Evolutionary conservation across 805 yeast genomes (phyloP), one percentile per base, ranked within the genome.

Genomic region (Starmera amethionina): DNA sequence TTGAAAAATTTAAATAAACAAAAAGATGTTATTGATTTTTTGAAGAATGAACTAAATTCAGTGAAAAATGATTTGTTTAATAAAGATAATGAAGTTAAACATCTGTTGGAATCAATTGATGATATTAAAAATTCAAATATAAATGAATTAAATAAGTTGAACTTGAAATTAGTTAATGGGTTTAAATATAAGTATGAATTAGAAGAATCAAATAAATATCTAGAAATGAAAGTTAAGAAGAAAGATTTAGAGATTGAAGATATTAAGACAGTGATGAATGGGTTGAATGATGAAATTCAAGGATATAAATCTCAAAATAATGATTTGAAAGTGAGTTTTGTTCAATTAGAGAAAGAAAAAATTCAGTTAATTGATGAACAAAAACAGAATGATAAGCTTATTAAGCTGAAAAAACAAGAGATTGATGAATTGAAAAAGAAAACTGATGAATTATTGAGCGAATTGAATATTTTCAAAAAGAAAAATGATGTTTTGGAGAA

Each of bases 11-110:
- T 49, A 5, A 43, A 43, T 28, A 44, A 43, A 32, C 35, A 45
- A 15, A 43, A 43, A 25, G 37, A 39, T 34, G 37, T 45, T 0
- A 9, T 43, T 13, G 49, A 45, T n/a, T 12, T 30, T 10, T 32
- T 49, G 19, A 42, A 44, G 12, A 47, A 42, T 10, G 53, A 51
- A 10, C 30, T 53, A 12, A 49, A 47, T 33, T 3, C 40, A 1
- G 37, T 42, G 4, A 49, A 43, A 31, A 49, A 44, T 14, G 36
- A 37, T 1, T 30, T 40, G 1, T 40, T 51, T 1, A 15, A 44
- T 1, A 46, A 43, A 16, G 54, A 51, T 15, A 44, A 44, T 28
- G 48, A 48, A n/a, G 37, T 33, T 4, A 44, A 46, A 22, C 36
- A 35, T 4, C 30, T 34, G 3, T 5, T 6, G 8, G 28, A 19